Evolutionary conservation across 768 basidiomycete species (phyloP).

Genomic region (Lentinula sp.): DNA sequence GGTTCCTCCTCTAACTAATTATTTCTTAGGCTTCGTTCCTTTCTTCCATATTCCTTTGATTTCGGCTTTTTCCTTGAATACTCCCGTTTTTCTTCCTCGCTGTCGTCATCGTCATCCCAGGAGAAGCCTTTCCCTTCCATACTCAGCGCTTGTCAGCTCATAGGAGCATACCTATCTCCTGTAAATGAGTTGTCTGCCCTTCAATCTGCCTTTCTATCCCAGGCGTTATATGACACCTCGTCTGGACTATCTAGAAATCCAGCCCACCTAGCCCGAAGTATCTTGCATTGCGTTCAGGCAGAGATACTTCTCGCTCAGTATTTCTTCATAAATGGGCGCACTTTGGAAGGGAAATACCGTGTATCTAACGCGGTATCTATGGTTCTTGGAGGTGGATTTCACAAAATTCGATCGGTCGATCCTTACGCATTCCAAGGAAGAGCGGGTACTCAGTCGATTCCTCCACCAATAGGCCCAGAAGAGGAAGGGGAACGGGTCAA

Average conservation of each 20-base stretch:
- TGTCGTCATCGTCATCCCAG: constrained; percentile 16
- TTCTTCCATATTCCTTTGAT: constrained; percentile 19
- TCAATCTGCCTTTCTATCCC: constrained; percentile 13
- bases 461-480: constrained; percentile 19
- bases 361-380: constrained; percentile 31
- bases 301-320: constrained; percentile 39
- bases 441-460: constrained; percentile 16
- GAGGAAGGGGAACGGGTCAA: constrained; percentile 30
- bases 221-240: constrained; percentile 10
- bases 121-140: constrained; percentile 11
- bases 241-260: constrained; percentile 12
- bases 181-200: constrained; percentile 7
- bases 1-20: neutral
- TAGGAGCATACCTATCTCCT: constrained; percentile 14
- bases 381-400: constrained; percentile 21
- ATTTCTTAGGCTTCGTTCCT: constrained; percentile 10
- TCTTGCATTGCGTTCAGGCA: constrained; percentile 30
- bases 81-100: constrained; percentile 27
- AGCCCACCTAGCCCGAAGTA: constrained; percentile 18
- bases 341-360: constrained; percentile 38
- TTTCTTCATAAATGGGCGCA: constrained; percentile 35
- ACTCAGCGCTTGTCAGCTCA: constrained; percentile 13
- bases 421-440: neutral
- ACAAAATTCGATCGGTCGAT: constrained; percentile 18
- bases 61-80: constrained; percentile 43